Conservation (phyloP, 306 rosid species). For the Fagus sylvatica region DNA sequence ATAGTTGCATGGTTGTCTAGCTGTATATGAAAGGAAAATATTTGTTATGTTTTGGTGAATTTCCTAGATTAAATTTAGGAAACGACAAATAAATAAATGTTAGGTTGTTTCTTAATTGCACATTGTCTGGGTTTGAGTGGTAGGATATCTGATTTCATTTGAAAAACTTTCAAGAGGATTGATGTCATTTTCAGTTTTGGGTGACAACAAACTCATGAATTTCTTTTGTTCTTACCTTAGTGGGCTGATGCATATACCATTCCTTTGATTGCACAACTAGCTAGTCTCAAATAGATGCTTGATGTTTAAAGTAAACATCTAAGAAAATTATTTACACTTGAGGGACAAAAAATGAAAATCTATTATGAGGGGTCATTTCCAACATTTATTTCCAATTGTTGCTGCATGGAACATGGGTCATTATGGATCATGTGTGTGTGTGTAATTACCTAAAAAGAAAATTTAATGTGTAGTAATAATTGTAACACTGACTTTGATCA, state of each 20-base stretch:
- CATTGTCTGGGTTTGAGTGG: background rate
- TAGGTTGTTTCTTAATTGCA: background rate
- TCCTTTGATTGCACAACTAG: background rate
- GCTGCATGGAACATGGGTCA: background rate
- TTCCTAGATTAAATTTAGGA: background rate
- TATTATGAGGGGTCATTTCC: background rate
- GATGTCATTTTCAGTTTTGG: background rate
- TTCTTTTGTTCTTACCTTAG: background rate
- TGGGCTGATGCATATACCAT: background rate
- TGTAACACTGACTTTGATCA: background rate
- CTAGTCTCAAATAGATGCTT: background rate
- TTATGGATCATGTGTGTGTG: background rate
- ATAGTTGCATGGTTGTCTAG: background rate
- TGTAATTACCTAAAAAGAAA: too few species aligned
- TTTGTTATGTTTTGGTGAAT: background rate
- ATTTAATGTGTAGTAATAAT: too few species aligned
- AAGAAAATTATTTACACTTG: background rate
- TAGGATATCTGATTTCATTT: constrained; percentile 1
- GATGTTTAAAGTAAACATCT: background rate
- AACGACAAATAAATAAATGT: background rate
- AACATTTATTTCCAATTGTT: background rate
- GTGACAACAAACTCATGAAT: background rate
- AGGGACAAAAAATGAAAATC: background rate
- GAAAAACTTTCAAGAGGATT: background rate
- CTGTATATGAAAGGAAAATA: background rate